phyloP scores from a whole-genome alignment of 2,329 filamentous ascomycete genomes.

The Ascochyta rabiei region DNA sequence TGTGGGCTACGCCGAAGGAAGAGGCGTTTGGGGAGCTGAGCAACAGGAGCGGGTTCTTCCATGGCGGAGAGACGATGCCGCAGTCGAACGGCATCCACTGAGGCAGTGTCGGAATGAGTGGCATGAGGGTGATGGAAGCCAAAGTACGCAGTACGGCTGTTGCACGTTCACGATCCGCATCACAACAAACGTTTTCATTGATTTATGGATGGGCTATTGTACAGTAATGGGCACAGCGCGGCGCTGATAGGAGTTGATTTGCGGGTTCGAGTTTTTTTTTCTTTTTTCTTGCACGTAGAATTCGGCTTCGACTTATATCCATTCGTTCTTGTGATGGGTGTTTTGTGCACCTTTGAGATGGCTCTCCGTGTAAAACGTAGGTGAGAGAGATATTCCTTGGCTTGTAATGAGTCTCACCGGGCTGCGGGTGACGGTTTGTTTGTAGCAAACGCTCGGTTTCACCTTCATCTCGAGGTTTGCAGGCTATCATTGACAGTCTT shows the following conservation, averaged over 20 bases:
- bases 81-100: neutral
- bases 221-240: conserved; percentile 5
- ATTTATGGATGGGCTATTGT: neutral
- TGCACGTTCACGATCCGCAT: neutral
- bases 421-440: neutral
- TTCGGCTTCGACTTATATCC: neutral
- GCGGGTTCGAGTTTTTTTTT: neutral
- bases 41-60: conserved; percentile 32
- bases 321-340: neutral
- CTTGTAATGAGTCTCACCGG: neutral
- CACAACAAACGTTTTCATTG: neutral
- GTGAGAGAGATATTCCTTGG: neutral
- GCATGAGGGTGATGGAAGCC: neutral
- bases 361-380: neutral
- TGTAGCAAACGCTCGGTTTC: neutral
- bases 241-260: conserved; percentile 1
- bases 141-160: conserved; percentile 12
- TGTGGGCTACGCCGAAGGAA: conserved; percentile 49
- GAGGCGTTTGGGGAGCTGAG: conserved; percentile 16
- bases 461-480: neutral
- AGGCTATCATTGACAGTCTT: neutral
- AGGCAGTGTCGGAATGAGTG: neutral
- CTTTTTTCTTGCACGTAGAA: neutral
- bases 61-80: neutral
- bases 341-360: neutral